Percentiles rank a stretch among this genome's conserved stretches.
phyloP scores from a whole-genome alignment of 2,329 filamentous ascomycete species.

The Cladosporium sp. region DNA sequence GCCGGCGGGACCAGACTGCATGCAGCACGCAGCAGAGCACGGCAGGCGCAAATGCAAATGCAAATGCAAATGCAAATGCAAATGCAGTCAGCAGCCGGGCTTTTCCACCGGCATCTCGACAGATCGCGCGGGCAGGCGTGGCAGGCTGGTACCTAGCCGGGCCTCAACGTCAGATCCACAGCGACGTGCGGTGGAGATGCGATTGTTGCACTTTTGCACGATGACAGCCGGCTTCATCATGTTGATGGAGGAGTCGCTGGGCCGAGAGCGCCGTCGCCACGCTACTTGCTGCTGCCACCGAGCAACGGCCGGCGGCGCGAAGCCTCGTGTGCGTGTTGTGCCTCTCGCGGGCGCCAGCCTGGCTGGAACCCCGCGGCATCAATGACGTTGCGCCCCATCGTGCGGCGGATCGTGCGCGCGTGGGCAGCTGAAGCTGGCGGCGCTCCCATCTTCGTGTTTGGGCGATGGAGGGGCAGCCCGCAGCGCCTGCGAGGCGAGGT shows the following conservation, averaged over 20 bases:
- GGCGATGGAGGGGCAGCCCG: neutral
- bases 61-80: neutral
- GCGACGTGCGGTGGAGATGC: neutral
- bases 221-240: slow-evolving; percentile 6
- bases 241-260: neutral
- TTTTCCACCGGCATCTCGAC: too few species aligned
- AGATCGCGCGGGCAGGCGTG: too few species aligned
- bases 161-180: neutral
- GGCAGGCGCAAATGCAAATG: neutral
- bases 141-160: too few species aligned
- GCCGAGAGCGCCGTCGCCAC: neutral
- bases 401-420: neutral
- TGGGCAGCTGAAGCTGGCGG: neutral
- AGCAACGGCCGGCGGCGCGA: neutral
- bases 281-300: neutral
- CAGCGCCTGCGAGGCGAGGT: neutral
- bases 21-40: neutral
- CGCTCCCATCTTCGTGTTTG: neutral
- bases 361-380: neutral
- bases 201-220: neutral
- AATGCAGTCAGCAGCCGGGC: neutral
- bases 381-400: neutral
- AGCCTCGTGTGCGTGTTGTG: too few species aligned
- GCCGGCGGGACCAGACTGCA: neutral
- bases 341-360: neutral